Conservation (phyloP, 139 green algal species). For the Medakamo hakoo region DNA sequence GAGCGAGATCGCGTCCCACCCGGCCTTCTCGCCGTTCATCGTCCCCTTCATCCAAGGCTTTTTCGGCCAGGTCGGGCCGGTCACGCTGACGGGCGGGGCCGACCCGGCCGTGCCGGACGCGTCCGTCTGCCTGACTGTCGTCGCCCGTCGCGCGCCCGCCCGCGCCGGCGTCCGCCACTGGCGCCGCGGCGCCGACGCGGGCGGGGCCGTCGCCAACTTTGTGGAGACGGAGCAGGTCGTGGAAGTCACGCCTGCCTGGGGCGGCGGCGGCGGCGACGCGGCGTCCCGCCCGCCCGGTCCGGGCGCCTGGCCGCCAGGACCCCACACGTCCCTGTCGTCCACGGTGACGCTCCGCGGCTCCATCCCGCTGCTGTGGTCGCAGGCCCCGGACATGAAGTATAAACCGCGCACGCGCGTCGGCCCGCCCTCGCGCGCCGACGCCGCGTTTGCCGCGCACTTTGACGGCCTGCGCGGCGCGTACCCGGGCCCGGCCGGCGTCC, state of each 20-base stretch:
- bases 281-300: slow-evolving; percentile 43
- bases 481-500: slow-evolving; percentile 10
- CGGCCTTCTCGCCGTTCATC: not conserved
- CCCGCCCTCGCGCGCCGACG: slow-evolving; percentile 7
- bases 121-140: slow-evolving; percentile 32
- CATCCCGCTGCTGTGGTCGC: slow-evolving; percentile 69
- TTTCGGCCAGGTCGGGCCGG: slow-evolving; percentile 36
- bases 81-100: slow-evolving; percentile 19
- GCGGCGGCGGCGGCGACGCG: slow-evolving; percentile 9
- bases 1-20: not conserved
- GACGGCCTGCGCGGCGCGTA: not conserved
- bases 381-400: slow-evolving; percentile 83
- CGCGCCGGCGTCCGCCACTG: slow-evolving; percentile 63
- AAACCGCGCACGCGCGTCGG: slow-evolving; percentile 65
- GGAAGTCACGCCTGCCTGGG: slow-evolving; percentile 21
- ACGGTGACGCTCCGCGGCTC: slow-evolving; percentile 40
- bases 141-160: slow-evolving; percentile 34
- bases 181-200: slow-evolving; percentile 52
- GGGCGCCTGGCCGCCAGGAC: not conserved
- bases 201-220: slow-evolving; percentile 65
- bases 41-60: slow-evolving; percentile 50
- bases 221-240: slow-evolving; percentile 84
- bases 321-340: not conserved
- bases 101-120: no score
- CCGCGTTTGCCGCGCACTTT: slow-evolving; percentile 18